Conservation (phyloP, 257 asterid species). For the Paraleonurus japonicus region DNA sequence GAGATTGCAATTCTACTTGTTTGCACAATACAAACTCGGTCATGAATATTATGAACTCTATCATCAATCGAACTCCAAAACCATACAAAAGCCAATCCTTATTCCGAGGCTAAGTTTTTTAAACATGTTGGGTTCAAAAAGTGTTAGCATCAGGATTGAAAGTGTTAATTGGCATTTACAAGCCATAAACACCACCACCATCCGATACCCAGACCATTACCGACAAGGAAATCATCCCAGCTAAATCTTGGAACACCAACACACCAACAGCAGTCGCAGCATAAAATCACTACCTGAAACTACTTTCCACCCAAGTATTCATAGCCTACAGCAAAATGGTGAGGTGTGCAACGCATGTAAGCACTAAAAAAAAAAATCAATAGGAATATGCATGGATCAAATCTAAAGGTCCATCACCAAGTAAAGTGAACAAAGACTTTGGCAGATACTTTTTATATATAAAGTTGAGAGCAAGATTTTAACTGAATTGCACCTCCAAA, state of each 20-base stretch:
- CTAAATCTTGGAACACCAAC: background rate
- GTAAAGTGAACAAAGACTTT: background rate
- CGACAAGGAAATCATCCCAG: conserved; percentile 1
- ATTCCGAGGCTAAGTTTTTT: background rate
- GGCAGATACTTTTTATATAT: background rate
- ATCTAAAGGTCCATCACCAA: background rate
- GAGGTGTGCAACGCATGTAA: background rate
- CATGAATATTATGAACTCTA: background rate
- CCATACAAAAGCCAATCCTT: background rate
- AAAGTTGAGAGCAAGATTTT: background rate
- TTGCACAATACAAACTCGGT: background rate
- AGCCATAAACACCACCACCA: background rate
- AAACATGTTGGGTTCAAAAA: background rate
- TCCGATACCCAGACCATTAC: background rate
- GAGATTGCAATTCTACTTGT: background rate
- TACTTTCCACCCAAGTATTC: background rate
- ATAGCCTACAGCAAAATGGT: background rate
- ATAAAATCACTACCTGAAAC: background rate
- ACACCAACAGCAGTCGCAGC: too few relatives aligned
- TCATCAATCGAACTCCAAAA: too few relatives aligned
- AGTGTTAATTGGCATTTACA: background rate
- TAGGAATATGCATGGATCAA: background rate
- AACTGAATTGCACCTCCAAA: background rate
- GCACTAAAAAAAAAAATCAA: background rate
- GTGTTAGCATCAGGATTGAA: background rate